These are phyloP conservation scores for Lizanozyma gosingica DNA, from an alignment of 1,139 yeast genomes.

Conservation along the genomic window DNA sequence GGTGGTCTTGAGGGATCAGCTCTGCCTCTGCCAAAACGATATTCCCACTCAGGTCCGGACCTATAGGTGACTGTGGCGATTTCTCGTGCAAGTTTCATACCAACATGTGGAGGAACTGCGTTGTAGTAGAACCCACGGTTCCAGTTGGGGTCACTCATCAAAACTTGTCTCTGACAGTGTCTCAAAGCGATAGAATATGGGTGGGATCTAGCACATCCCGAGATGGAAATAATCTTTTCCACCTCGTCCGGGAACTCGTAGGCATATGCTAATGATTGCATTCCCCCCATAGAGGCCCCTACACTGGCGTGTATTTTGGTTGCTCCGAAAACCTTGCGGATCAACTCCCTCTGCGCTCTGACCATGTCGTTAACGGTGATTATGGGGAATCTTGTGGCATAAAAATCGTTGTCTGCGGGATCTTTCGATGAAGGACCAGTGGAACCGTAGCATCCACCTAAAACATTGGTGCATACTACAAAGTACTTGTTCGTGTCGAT, in stretches of 20 bases:
- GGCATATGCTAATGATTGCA: conserved; percentile 88
- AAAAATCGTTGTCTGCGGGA: conserved; percentile 57
- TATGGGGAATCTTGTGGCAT: conserved; percentile 85
- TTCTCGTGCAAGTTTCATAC: conserved; percentile 90
- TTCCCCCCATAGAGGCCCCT: conserved; percentile 96
- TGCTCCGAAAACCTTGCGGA: conserved; percentile 55
- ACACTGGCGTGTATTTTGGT: conserved; percentile 64
- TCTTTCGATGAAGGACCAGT: conserved; percentile 86
- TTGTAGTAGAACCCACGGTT: conserved; percentile 79
- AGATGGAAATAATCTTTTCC: conserved; percentile 60
- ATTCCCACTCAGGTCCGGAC: conserved; percentile 97
- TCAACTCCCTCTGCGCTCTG: conserved; percentile 70
- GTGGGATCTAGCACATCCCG: conserved; percentile 91
- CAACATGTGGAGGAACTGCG: conserved; percentile 76
- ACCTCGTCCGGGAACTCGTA: conserved; percentile 76
- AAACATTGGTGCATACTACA: conserved; percentile 79
- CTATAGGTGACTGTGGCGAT: conserved; percentile 91
- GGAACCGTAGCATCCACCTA: conserved; percentile 93
- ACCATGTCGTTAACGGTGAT: conserved; percentile 85
- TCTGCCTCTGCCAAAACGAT: conserved; percentile 79
- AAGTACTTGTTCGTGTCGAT: conserved; percentile 77
- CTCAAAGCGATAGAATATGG: conserved; percentile 93
- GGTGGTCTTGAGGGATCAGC: conserved; percentile 75
- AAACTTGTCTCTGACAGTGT: conserved; percentile 84
- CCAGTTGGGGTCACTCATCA: conserved; percentile 95